A percentile compares a stretch with the other conserved stretches of the same genome.
Conservation (phyloP, 139 green algal species). For the Diplosphaera chodatii region DNA sequence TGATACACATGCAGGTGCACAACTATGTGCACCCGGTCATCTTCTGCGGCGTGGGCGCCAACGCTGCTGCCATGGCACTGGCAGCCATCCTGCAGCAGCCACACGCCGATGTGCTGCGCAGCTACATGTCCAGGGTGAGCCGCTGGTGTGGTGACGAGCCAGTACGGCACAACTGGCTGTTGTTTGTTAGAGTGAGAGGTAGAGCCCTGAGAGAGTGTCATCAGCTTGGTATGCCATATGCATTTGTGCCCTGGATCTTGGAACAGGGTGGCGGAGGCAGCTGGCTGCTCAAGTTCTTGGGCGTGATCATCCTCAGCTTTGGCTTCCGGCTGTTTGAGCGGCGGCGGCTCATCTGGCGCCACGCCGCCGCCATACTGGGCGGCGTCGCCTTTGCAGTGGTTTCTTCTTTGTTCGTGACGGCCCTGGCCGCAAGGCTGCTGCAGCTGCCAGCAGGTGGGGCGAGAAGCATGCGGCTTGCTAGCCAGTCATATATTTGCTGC, state of each 20-base stretch:
- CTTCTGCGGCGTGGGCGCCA: constrained; percentile 46
- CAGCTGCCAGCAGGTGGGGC: constrained; percentile 44
- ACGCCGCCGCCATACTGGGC: constrained; percentile 77
- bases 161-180: no score
- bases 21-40: constrained; percentile 63
- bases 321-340: constrained; percentile 70
- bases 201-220: neutral
- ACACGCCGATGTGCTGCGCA: constrained; percentile 40
- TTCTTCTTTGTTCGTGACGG: constrained; percentile 75
- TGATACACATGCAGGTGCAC: constrained; percentile 11
- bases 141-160: no score
- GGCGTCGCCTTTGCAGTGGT: constrained; percentile 49
- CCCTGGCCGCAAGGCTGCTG: constrained; percentile 43
- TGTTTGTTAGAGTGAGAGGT: no score
- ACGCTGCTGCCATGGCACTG: constrained; percentile 37
- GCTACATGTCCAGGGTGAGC: constrained; percentile 52
- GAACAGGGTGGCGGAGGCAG: constrained; percentile 55
- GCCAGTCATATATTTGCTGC: no score
- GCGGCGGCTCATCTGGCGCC: constrained; percentile 67
- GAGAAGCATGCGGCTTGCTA: no score
- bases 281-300: constrained; percentile 79
- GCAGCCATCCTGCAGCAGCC: constrained; percentile 31
- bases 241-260: no score
- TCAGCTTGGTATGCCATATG: neutral
- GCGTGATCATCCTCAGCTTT: constrained; percentile 81